Conservation (phyloP, 345 rosid species). For the Gossypium stocksii region DNA sequence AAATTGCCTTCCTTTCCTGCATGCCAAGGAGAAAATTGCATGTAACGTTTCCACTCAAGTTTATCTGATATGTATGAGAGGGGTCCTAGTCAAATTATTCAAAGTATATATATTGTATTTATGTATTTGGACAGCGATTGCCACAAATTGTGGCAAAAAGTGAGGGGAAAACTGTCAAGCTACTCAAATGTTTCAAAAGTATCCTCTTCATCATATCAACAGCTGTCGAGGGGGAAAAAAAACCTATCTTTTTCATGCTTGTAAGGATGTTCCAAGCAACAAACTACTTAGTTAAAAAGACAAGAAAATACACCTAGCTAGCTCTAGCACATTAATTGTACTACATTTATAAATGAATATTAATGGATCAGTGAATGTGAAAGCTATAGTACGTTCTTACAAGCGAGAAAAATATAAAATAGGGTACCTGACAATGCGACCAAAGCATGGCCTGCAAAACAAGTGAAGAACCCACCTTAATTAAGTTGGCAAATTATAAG, state of each 20-base stretch:
- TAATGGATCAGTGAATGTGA: neutral
- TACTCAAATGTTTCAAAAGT: constrained; percentile 30
- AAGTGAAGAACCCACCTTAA: too few relatives aligned
- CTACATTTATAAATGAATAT: constrained; percentile 10
- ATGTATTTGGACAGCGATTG: constrained; percentile 11
- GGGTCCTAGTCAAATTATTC: constrained; percentile 18
- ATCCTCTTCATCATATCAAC: constrained; percentile 18
- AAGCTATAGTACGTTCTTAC: neutral
- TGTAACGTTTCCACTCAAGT: neutral
- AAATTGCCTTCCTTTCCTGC: constrained; percentile 19
- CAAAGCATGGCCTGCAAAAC: too few relatives aligned
- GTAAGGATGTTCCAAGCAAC: constrained; percentile 31
- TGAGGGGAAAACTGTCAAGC: constrained; percentile 33
- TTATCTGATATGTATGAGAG: constrained; percentile 17
- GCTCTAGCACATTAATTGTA: neutral
- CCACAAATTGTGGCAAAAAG: constrained; percentile 22
- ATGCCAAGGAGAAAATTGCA: constrained; percentile 12
- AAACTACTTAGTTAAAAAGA: constrained; percentile 30
- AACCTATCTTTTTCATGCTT: constrained; percentile 1
- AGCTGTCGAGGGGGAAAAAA: constrained; percentile 14
- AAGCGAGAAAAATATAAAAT: too few relatives aligned
- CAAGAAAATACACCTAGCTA: constrained; percentile 30
- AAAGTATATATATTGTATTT: neutral
- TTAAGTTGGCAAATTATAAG: too few relatives aligned
- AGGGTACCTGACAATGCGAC: too few relatives aligned